Base-by-base conservation (phyloP, 495 filamentous ascomycete species). In the Chaetomidium leptoderma region DNA sequence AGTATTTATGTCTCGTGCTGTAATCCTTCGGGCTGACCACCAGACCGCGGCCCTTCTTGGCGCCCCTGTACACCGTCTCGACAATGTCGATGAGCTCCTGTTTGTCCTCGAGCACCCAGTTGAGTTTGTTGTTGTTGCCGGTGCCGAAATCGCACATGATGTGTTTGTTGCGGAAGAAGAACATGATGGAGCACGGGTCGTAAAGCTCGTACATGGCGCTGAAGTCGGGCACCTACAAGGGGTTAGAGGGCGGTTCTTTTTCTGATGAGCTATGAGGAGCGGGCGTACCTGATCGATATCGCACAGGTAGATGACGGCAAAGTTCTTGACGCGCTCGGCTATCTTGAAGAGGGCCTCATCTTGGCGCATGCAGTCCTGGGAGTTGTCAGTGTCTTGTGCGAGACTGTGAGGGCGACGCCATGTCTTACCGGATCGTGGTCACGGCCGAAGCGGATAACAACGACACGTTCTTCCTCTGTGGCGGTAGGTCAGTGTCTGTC, bases 101-200 rank as follows among this genome's bases (percentile, higher is more conserved):
- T 74, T 98, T 97, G 68, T 98, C 93, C 74, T 97, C 93, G 54
- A 97, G 73, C 37, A 97, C 91, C 85, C 90, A 97, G 73, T 97
- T 97, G 30, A 70, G 65, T 71, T 95, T 96, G 73, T 98, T 97
- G 72, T 98, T 98, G 75, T 98, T 96, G 64, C 93, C 93, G 6
- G 95, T 97, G 13, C 93, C 92, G 61, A 96, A 93, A 84, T 97
- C 93, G 70, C 87, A 92, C 89, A 95, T 93, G 86, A 98, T 97
- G 72, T 97, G 91, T 73, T 97, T 97, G 70, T 97, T 97, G 46
- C 93, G 83, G 75, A 92, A 98, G 81, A 97, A 98, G 80, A 70
- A 66, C 82, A 87, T 87, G 58, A 88, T 81, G 6, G 84, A 85
- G 75, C 84, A 83, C 35, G 81, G 78, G 63, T 88, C 86, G 69